These are phyloP conservation scores for Phaeomoniella chlamydospora DNA, from an alignment of 2,329 filamentous ascomycete species.

Conservation along the genomic window DNA sequence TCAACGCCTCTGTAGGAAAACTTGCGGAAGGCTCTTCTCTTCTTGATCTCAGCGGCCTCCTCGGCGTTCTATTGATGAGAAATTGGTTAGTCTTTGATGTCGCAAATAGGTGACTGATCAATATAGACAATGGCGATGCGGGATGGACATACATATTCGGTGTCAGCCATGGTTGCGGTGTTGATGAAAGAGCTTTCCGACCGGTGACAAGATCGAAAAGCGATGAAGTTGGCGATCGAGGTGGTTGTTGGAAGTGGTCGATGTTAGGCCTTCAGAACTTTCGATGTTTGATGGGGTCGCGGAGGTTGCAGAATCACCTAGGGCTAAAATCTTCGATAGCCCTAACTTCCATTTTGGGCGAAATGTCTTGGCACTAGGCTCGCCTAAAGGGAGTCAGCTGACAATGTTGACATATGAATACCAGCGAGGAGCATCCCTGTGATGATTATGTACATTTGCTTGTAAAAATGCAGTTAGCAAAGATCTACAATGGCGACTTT, in stretches of 20 bases:
- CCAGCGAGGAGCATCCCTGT: too few species aligned
- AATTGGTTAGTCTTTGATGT: constrained; percentile 9
- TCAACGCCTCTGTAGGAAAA: constrained; percentile 99
- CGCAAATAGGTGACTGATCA: too few species aligned
- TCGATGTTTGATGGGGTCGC: neutral
- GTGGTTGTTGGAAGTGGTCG: constrained; percentile 5
- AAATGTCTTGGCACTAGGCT: neutral
- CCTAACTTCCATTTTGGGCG: neutral
- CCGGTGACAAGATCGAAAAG: constrained; percentile 25
- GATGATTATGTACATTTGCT: too few species aligned
- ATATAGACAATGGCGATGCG: too few species aligned
- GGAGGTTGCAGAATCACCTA: neutral
- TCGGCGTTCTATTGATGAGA: constrained; percentile 62
- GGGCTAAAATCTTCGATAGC: neutral
- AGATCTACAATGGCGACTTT: too few species aligned
- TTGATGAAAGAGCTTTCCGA: constrained; percentile 30
- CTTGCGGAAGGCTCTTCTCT: constrained; percentile 99
- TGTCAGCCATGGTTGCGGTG: constrained; percentile 68
- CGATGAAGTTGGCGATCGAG: constrained; percentile 24
- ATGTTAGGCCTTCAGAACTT: neutral
- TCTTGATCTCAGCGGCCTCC: constrained; percentile 99
- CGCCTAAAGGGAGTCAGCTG: neutral
- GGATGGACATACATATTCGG: constrained; percentile 65
- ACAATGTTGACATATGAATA: neutral
- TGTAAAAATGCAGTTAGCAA: too few species aligned